Base-by-base conservation (phyloP, 2,329 filamentous ascomycete species). In the Sporothrix curviconia region DNA sequence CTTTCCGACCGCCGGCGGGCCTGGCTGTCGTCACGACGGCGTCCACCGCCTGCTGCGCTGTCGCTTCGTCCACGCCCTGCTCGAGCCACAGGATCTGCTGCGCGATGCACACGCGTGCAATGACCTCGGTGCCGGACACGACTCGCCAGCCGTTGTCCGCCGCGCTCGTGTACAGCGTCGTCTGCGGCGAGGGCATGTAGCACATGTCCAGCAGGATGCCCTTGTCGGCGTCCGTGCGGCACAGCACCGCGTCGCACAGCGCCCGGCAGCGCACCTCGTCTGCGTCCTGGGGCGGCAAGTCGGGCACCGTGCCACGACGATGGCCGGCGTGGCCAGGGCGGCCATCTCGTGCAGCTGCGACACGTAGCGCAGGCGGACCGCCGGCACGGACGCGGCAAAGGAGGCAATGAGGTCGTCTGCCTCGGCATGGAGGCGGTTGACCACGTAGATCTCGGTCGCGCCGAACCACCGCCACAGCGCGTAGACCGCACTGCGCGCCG, bases 381-480 rank as follows among this genome's bases (percentile, higher is more conserved):
- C 30, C 28, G 28, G 28, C 28, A 32, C 28, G n/a, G 37, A 40
- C 5, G 19, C 19, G 9, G 17, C 43, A 32, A 49, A 51, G 3
- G 32, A 39, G 3, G 19, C 7, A 5, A 25, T 12, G 3, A 51
- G 3, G 2, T 15, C 49, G 9, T 37, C 36, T 14, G 39, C 49
- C 36, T 51, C 49, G 19, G 22, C n/a, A 19, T 39, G 17, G 32
- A 51, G 34, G 32, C 49, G 32, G 34, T 51, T 51, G 34, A 51
- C 22, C 12, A 40, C 49, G 49, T 51, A 51, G 5, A 51, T 40
- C 8, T 51, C 36, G 2, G 32, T 25, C 3, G 8, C 34, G 8
- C 49, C 34, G 15, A 51, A 51, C 49, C 49, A 51, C 22, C 24
- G 19, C 49, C 49, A 51, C 19, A 51, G 34, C 22, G 49, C 49